These are phyloP conservation scores for Venturia oleaginea DNA, from an alignment of 2,329 filamentous ascomycete species.

Conservation along the genomic window DNA sequence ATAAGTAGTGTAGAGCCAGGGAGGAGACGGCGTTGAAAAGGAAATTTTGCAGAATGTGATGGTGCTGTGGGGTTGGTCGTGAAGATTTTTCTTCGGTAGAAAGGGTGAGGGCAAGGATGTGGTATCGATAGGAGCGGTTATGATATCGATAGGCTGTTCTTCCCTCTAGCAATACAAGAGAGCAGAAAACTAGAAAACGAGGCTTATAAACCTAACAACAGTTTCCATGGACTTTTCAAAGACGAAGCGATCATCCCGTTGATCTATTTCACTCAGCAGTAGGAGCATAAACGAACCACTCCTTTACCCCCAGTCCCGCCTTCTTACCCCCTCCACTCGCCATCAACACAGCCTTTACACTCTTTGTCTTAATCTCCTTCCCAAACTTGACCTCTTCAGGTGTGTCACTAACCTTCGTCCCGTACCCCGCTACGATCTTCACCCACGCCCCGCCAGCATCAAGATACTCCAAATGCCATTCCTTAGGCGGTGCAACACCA, in stretches of 20 bases:
- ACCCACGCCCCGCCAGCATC: conserved; percentile 11
- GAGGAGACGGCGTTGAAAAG: not conserved
- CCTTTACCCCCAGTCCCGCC: conserved; percentile 16
- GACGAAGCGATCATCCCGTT: no score
- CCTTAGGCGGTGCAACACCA: conserved; percentile 17
- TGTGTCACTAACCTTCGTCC: conserved; percentile 20
- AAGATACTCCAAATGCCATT: conserved; percentile 17
- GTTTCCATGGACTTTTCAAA: no score
- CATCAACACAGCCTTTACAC: conserved; percentile 13
- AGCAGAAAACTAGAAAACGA: not conserved
- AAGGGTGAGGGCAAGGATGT: not conserved
- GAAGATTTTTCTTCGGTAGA: not conserved
- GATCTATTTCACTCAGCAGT: not conserved
- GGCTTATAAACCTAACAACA: no score
- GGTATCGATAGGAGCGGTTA: not conserved
- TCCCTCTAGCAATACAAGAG: not conserved
- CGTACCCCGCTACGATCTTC: conserved; percentile 21
- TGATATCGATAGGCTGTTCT: not conserved
- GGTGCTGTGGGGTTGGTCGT: not conserved
- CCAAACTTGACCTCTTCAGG: conserved; percentile 24
- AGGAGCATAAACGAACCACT: conserved; percentile 17
- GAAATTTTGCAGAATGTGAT: not conserved
- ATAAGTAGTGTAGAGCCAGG: not conserved
- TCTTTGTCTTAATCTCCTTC: conserved; percentile 11
- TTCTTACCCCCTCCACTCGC: conserved; percentile 14